These are phyloP conservation scores for Ceratobasidium sp. DNA, from an alignment of 1,284 basidiomycete species.

Conservation along the genomic window DNA sequence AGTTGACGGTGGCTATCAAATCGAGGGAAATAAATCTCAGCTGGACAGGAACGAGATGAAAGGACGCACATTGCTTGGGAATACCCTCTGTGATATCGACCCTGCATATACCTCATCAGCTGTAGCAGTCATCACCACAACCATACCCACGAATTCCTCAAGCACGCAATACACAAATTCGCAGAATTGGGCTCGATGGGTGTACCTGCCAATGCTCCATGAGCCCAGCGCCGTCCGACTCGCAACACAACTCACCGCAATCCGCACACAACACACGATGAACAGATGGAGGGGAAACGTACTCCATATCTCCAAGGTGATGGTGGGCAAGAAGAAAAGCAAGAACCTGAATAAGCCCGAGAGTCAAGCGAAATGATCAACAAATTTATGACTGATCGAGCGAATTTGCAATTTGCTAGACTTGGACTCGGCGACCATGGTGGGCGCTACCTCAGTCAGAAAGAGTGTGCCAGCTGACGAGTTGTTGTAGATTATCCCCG, in stretches of 20 bases:
- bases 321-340: constrained; percentile 9
- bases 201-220: constrained; percentile 69
- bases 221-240: background rate
- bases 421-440: constrained; percentile 44
- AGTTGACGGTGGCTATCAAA: constrained; percentile 82
- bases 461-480: background rate
- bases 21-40: constrained; percentile 8
- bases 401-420: constrained; percentile 25
- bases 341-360: constrained; percentile 37
- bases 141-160: constrained; percentile 80
- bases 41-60: background rate
- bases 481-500: constrained; percentile 77
- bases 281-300: constrained; percentile 74
- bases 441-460: background rate
- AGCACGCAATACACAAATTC: constrained; percentile 93
- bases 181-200: constrained; percentile 96
- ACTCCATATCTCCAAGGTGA: constrained; percentile 70
- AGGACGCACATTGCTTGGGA: constrained; percentile 87
- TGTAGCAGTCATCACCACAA: constrained; percentile 40
- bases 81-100: constrained; percentile 99
- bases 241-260: constrained; percentile 68
- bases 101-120: constrained; percentile 57
- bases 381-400: constrained; percentile 37
- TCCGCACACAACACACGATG: constrained; percentile 85
- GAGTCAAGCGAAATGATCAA: background rate